Percentiles rank a stretch among this genome's conserved stretches.
These are phyloP conservation scores for Russula foetens DNA, from an alignment of 768 basidiomycete genomes.

Conservation along the genomic window DNA sequence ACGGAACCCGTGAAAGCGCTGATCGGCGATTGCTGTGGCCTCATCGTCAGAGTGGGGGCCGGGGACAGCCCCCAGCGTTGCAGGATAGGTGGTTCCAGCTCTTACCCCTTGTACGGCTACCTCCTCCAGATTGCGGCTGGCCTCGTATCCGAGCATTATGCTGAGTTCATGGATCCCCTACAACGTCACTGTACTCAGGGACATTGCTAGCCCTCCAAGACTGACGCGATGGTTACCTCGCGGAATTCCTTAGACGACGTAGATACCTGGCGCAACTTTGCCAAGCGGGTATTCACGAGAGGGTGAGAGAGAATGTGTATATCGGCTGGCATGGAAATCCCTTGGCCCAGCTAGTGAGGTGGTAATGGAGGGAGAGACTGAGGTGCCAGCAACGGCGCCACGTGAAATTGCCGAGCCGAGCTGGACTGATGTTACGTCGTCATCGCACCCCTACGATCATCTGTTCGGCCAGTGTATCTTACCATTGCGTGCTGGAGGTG, in stretches of 20 bases:
- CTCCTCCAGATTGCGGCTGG: conserved; percentile 59
- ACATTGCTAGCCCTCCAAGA: neutral
- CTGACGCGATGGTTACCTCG: conserved; percentile 5
- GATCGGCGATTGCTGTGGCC: conserved; percentile 58
- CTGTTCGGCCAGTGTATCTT: too few species aligned
- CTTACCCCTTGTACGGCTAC: conserved; percentile 57
- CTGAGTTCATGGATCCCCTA: conserved; percentile 73
- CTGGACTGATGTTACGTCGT: too few species aligned
- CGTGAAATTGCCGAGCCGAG: too few species aligned
- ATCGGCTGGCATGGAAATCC: conserved; percentile 5
- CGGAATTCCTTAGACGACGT: conserved; percentile 21
- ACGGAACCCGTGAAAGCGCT: conserved; percentile 66
- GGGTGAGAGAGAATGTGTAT: conserved; percentile 19
- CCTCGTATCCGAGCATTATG: conserved; percentile 76
- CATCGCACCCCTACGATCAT: too few species aligned
- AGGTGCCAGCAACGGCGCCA: too few species aligned
- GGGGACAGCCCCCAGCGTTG: neutral
- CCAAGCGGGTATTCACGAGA: conserved; percentile 17
- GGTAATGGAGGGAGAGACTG: too few species aligned
- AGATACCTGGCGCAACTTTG: conserved; percentile 16
- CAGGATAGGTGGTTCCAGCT: neutral
- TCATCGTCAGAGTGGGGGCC: neutral
- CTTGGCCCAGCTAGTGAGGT: neutral
- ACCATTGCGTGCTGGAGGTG: too few species aligned
- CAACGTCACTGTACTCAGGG: conserved; percentile 3